Percentiles rank a stretch among this genome's conserved stretches.
Conservation (phyloP, 192 early-diverging fungal species). For the Coemansia sp. region DNA sequence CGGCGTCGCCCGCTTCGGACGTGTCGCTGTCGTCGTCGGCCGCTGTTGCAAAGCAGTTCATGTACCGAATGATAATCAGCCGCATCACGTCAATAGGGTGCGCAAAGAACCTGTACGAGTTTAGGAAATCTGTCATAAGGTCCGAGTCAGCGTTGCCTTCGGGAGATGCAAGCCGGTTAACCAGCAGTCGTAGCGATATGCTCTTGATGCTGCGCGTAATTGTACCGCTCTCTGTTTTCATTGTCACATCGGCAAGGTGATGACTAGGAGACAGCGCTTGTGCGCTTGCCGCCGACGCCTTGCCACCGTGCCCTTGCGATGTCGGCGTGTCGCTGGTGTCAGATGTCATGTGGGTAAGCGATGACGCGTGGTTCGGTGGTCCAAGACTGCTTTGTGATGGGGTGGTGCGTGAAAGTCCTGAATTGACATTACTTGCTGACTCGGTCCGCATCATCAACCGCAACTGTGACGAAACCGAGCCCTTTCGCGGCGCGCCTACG, state of each 20-base stretch:
- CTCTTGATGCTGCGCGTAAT: slow-evolving; percentile 52
- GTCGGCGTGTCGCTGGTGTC: slow-evolving; percentile 28
- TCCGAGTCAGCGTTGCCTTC: slow-evolving; percentile 59
- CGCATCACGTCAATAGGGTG: slow-evolving; percentile 64
- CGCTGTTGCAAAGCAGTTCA: slow-evolving; percentile 53
- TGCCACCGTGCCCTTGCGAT: slow-evolving; percentile 2
- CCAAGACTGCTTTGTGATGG: slow-evolving; percentile 27
- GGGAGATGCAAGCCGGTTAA: slow-evolving; percentile 54
- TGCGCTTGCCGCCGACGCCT: slow-evolving; percentile 12
- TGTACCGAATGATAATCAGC: slow-evolving; percentile 61
- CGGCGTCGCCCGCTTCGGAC: slow-evolving; percentile 14
- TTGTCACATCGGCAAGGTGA: slow-evolving; percentile 47
- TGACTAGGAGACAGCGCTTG: slow-evolving; percentile 20
- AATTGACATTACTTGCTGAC: slow-evolving; percentile 8
- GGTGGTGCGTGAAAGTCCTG: slow-evolving; percentile 8
- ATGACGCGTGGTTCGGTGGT: slow-evolving; percentile 7
- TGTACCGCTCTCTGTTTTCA: slow-evolving; percentile 45
- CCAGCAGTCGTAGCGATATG: slow-evolving; percentile 50
- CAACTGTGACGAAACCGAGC: slow-evolving; percentile 50
- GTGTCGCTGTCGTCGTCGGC: slow-evolving; percentile 12
- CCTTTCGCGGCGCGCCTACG: slow-evolving; percentile 28
- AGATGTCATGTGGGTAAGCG: slow-evolving; percentile 20
- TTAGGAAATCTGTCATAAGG: slow-evolving; percentile 63
- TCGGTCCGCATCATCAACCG: slow-evolving; percentile 45
- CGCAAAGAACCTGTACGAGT: slow-evolving; percentile 67